Conservation (phyloP, 2,329 filamentous ascomycete genomes). For the Colletotrichum kahawae region DNA sequence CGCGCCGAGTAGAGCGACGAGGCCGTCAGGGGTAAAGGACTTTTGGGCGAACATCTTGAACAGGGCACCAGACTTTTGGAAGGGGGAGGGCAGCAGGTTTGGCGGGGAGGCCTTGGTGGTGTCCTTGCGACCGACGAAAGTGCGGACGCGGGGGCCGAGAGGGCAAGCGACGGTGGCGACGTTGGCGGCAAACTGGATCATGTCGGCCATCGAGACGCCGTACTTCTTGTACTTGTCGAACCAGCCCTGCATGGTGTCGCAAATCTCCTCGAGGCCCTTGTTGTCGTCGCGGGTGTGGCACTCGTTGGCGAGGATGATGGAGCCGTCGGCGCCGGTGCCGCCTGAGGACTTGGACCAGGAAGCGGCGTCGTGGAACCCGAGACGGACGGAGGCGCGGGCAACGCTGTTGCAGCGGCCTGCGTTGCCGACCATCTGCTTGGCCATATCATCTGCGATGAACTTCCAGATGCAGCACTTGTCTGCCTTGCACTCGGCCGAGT, state of each 20-base stretch:
- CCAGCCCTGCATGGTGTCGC: conserved; percentile 40
- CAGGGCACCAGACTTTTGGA: conserved; percentile 50
- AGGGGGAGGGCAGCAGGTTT: conserved; percentile 47
- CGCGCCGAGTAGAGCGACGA: conserved; percentile 60
- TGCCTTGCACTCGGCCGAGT: conserved; percentile 33
- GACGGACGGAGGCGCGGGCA: conserved; percentile 49
- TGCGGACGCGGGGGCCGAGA: conserved; percentile 51
- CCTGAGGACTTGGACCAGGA: conserved; percentile 43
- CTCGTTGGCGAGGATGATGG: conserved; percentile 43
- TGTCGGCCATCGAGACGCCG: conserved; percentile 56
- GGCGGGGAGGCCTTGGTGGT: conserved; percentile 40
- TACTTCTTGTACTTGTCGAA: conserved; percentile 45
- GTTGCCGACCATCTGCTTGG: conserved; percentile 36
- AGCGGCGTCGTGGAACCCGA: conserved; percentile 54
- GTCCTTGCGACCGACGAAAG: conserved; percentile 57
- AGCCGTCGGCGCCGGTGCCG: conserved; percentile 53
- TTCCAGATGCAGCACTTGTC: conserved; percentile 53
- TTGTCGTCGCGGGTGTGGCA: conserved; percentile 47
- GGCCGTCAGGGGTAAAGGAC: conserved; percentile 54
- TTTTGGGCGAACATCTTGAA: conserved; percentile 56
- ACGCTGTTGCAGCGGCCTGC: conserved; percentile 46
- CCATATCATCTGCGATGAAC: conserved; percentile 45
- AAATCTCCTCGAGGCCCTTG: conserved; percentile 51
- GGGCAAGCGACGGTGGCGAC: conserved; percentile 54
- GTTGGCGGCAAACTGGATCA: conserved; percentile 57